A percentile compares a stretch with the other conserved stretches of the same genome.
Evolutionary conservation across 768 basidiomycete species (phyloP).

Genomic region (Rhodotorula taiwanensis): DNA sequence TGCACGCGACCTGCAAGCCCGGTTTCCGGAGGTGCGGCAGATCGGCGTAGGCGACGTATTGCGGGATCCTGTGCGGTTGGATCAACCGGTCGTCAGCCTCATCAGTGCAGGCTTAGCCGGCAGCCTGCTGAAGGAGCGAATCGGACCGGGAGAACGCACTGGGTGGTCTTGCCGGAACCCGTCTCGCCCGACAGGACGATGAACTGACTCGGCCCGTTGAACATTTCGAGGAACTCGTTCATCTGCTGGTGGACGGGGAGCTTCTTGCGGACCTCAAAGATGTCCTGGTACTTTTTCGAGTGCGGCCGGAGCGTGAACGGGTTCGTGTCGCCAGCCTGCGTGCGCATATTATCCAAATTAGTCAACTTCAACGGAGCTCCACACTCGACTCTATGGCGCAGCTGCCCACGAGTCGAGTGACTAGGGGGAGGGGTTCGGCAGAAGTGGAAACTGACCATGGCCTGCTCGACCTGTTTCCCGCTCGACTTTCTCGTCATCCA

Average conservation of each 20-base stretch:
- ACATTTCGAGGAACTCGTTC: constrained; percentile 79
- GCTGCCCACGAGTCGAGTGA: too few species aligned
- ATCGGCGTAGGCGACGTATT: constrained; percentile 91
- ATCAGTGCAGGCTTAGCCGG: neutral
- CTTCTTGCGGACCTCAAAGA: constrained; percentile 73
- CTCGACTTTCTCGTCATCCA: constrained; percentile 64
- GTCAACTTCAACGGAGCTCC: too few species aligned
- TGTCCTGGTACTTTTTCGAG: constrained; percentile 73
- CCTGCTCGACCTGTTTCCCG: constrained; percentile 59
- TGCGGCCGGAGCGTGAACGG: constrained; percentile 80
- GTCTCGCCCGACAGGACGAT: constrained; percentile 88
- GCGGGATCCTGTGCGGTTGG: constrained; percentile 67
- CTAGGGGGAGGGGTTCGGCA: too few species aligned
- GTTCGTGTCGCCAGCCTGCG: constrained; percentile 74
- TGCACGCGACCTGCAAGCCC: constrained; percentile 82
- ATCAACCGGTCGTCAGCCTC: too few species aligned
- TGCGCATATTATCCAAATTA: too few species aligned
- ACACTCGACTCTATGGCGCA: too few species aligned
- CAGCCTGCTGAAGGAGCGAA: neutral
- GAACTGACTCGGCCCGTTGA: constrained; percentile 59
- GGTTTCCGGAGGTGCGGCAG: constrained; percentile 73
- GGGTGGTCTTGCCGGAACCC: constrained; percentile 91
- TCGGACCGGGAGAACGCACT: constrained; percentile 54
- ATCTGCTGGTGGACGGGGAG: constrained; percentile 88
- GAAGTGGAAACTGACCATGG: constrained; percentile 57